These are phyloP conservation scores for Alternaria sp. DNA, from an alignment of 2,329 filamentous ascomycete species.

Conservation along the genomic window DNA sequence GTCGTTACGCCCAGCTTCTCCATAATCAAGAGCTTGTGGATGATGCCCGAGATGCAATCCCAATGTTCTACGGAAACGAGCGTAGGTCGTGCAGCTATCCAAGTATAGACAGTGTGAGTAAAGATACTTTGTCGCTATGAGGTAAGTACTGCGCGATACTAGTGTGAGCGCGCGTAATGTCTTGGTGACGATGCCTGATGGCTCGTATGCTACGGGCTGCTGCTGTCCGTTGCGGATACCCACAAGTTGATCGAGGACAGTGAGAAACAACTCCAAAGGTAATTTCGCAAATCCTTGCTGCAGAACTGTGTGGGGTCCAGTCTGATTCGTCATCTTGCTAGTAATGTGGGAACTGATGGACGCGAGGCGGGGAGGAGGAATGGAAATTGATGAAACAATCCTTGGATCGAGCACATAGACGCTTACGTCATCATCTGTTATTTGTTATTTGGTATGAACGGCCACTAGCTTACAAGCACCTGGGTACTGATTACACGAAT, in stretches of 20 bases:
- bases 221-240: conserved; percentile 21
- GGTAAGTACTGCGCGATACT: conserved; percentile 32
- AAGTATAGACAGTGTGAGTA: conserved; percentile 40
- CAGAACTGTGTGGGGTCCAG: not conserved
- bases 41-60: conserved; percentile 30
- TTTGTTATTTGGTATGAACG: no score
- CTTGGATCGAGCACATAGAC: not conserved
- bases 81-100: conserved; percentile 26
- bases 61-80: conserved; percentile 36
- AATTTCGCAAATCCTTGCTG: conserved; percentile 13
- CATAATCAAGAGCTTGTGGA: conserved; percentile 32
- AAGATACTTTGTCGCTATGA: conserved; percentile 35
- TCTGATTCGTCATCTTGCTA: not conserved
- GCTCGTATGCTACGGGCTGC: conserved; percentile 32
- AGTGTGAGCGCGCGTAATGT: conserved; percentile 38
- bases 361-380: not conserved
- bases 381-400: not conserved
- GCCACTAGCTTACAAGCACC: no score
- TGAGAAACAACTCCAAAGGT: conserved; percentile 38
- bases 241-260: conserved; percentile 41
- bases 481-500: no score
- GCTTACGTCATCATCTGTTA: not conserved
- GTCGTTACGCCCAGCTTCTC: conserved; percentile 31
- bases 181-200: conserved; percentile 30
- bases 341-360: not conserved